Conservation (phyloP, 192 early-diverging fungal genomes). For the Gaertneriomyces sp. region DNA sequence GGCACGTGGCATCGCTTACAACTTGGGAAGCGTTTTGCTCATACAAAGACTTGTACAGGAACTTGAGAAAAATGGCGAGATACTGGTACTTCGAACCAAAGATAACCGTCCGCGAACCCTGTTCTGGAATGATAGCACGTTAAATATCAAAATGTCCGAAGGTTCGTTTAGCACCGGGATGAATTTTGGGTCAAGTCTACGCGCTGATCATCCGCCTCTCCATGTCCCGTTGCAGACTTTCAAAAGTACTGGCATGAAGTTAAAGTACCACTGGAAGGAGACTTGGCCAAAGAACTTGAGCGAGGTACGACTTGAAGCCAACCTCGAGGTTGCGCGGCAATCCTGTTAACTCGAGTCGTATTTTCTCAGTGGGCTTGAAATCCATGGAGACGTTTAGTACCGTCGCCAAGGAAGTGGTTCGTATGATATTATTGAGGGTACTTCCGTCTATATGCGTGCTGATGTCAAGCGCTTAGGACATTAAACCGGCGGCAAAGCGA, state of each 20-base stretch:
- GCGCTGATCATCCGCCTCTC: not conserved
- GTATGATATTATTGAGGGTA: not conserved
- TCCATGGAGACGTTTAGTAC: slow-evolving; percentile 70
- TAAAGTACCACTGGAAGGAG: slow-evolving; percentile 65
- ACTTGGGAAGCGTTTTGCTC: not conserved
- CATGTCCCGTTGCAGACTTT: slow-evolving; percentile 51
- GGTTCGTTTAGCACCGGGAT: not conserved
- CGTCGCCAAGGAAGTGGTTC: slow-evolving; percentile 50
- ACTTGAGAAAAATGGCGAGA: slow-evolving; percentile 17
- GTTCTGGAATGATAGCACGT: slow-evolving; percentile 20
- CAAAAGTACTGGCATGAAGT: slow-evolving; percentile 70
- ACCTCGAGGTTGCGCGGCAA: not conserved
- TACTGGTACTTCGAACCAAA: slow-evolving; percentile 19
- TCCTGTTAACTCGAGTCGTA: not conserved
- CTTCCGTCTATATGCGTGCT: not conserved
- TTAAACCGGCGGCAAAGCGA: slow-evolving; percentile 5
- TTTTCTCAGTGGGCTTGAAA: slow-evolving; percentile 57
- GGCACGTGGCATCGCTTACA: not conserved
- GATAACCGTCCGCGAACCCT: slow-evolving; percentile 17
- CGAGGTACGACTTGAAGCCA: slow-evolving; percentile 32
- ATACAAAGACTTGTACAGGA: not conserved
- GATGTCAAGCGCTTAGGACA: not conserved
- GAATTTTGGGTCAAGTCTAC: not conserved
- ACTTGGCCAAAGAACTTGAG: slow-evolving; percentile 67
- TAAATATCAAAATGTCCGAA: slow-evolving; percentile 22